These are phyloP conservation scores for peach (Prunus persica) DNA, from an alignment of 306 rosid genomes.

Conservation along the genomic window Prunus_persica_NCBIv2 NC_034015.1:16683501-16684000, in stretches of 20 bases:
- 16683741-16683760: constrained; percentile 94
- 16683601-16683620: constrained; percentile 54
- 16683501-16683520: constrained; percentile 84
- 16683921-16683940: not conserved
- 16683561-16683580: constrained; percentile 84
- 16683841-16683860: not conserved
- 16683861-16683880: constrained; percentile 17
- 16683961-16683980: not conserved
- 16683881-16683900: constrained; percentile 3
- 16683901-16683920: not conserved
- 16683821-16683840: constrained; percentile 36
- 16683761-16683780: constrained; percentile 71
- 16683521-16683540: constrained; percentile 83
- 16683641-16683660: constrained; percentile 68
- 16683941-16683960: not conserved
- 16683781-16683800: constrained; percentile 66
- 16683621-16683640: constrained; percentile 84
- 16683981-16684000: not conserved
- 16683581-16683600: constrained; percentile 76
- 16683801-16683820: constrained; percentile 80
- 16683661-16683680: constrained; percentile 74
- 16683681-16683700: constrained; percentile 85
- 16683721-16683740: constrained; percentile 87
- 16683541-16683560: constrained; percentile 70
- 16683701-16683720: constrained; percentile 60